A percentile compares a stretch with the other conserved stretches of the same genome.
Evolutionary conservation across 805 yeast species (phyloP).

Genomic region (Kazachstania taianensis): DNA sequence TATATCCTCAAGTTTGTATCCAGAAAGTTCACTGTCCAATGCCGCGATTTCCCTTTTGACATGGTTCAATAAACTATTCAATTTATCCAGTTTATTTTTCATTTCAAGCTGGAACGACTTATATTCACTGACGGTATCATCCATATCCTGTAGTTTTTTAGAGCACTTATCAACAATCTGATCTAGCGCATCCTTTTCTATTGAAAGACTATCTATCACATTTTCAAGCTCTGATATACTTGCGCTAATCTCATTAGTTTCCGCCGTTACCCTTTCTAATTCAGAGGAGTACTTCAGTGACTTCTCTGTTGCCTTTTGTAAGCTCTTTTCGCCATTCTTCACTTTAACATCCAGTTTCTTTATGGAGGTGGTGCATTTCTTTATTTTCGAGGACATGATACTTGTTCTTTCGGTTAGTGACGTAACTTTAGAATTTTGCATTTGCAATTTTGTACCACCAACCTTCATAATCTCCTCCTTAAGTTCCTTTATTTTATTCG

Average conservation of each 20-base stretch:
- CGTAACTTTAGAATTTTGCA: conserved; percentile 75
- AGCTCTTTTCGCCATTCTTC: conserved; percentile 41
- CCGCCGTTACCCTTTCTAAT: conserved; percentile 24
- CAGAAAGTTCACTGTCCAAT: conserved; percentile 33
- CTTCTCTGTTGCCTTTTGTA: conserved; percentile 41
- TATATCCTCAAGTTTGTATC: conserved; percentile 45
- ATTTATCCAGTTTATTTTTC: conserved; percentile 51
- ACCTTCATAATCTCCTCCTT: conserved; percentile 77
- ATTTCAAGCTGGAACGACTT: conserved; percentile 60
- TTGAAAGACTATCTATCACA: conserved; percentile 32
- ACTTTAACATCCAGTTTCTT: conserved; percentile 58
- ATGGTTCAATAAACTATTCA: conserved; percentile 31
- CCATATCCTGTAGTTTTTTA: conserved; percentile 33
- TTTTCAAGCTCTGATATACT: conserved; percentile 25
- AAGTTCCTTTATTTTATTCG: conserved; percentile 41
- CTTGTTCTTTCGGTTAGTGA: conserved; percentile 60
- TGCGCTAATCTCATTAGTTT: conserved; percentile 28
- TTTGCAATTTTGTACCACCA: conserved; percentile 78
- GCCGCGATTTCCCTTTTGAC: conserved; percentile 33
- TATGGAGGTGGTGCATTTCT: conserved; percentile 44
- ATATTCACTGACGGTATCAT: conserved; percentile 42
- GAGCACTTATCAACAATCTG: conserved; percentile 32
- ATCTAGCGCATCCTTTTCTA: conserved; percentile 32
- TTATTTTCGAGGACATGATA: conserved; percentile 44
- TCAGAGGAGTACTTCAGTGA: conserved; percentile 30